phyloP scores from a whole-genome alignment of 2,329 filamentous ascomycete genomes.

The Aspergillus transmontanensis region DNA sequence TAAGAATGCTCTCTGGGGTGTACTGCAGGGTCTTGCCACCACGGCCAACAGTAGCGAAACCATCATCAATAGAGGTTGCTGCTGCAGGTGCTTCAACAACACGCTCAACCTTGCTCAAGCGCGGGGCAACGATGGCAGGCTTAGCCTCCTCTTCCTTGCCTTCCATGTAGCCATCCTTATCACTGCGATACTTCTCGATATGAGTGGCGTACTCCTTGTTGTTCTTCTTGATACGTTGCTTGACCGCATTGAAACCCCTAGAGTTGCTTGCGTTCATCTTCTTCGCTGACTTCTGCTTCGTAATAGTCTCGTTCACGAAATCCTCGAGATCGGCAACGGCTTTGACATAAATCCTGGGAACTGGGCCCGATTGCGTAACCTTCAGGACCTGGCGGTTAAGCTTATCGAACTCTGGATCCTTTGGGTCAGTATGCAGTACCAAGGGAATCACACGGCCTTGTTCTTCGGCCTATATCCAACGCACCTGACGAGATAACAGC shows the following conservation, averaged over 20 bases:
- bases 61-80: conserved; percentile 66
- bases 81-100: conserved; percentile 51
- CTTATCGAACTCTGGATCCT: conserved; percentile 80
- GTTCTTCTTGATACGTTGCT: conserved; percentile 98
- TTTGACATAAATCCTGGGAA: conserved; percentile 90
- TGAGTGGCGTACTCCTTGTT: conserved; percentile 91
- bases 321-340: conserved; percentile 92
- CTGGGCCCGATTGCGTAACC: conserved; percentile 73
- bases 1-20: conserved; percentile 96
- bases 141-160: conserved; percentile 74
- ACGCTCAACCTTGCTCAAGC: conserved; percentile 52
- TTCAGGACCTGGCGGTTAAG: conserved; percentile 84
- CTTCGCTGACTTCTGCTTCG: conserved; percentile 91
- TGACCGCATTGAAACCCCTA: conserved; percentile 91
- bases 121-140: conserved; percentile 49
- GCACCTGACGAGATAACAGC: conserved; percentile 84
- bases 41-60: conserved; percentile 85
- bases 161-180: conserved; percentile 87
- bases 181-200: conserved; percentile 81
- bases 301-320: conserved; percentile 86
- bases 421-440: conserved; percentile 17
- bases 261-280: conserved; percentile 98
- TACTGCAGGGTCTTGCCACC: conserved; percentile 88
- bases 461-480: conserved; percentile 28
- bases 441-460: background rate